A percentile compares a stretch with the other conserved stretches of the same genome.
Evolutionary conservation across 495 filamentous ascomycete species (phyloP).

Genomic region (Xylaria flabelliformis): DNA sequence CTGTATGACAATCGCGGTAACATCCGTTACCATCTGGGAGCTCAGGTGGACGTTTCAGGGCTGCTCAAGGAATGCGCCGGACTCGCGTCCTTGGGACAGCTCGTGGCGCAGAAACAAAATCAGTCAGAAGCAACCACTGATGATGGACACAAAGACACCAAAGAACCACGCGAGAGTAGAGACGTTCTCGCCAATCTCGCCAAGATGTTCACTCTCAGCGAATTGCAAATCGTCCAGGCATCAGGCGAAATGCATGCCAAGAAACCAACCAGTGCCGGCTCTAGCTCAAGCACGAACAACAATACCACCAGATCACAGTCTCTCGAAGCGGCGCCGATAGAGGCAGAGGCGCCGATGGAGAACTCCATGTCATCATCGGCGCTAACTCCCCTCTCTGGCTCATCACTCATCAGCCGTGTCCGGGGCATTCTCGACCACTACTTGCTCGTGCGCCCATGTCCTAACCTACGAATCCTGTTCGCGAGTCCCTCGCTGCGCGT

Average conservation of each 20-base stretch:
- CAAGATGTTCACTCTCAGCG: slow-evolving; percentile 63
- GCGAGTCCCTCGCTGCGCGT: slow-evolving; percentile 68
- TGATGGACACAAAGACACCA: slow-evolving; percentile 26
- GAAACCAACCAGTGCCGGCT: slow-evolving; percentile 41
- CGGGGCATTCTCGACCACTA: slow-evolving; percentile 62
- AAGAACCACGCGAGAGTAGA: slow-evolving; percentile 33
- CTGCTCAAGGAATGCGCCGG: slow-evolving; percentile 63
- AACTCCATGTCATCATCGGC: slow-evolving; percentile 25
- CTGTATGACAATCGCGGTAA: slow-evolving; percentile 65
- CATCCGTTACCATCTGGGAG: slow-evolving; percentile 66
- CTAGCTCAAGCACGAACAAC: slow-evolving; percentile 29
- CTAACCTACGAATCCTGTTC: slow-evolving; percentile 68
- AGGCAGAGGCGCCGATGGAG: slow-evolving; percentile 7
- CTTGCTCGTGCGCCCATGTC: slow-evolving; percentile 66
- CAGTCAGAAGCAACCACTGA: slow-evolving; percentile 35
- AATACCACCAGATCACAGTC: slow-evolving; percentile 46
- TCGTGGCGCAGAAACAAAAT: slow-evolving; percentile 38
- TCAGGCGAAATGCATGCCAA: slow-evolving; percentile 59
- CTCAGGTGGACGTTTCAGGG: slow-evolving; percentile 67
- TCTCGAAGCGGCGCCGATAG: slow-evolving; percentile 27
- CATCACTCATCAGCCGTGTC: slow-evolving; percentile 38
- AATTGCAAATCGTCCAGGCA: slow-evolving; percentile 63
- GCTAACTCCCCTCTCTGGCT: slow-evolving; percentile 13
- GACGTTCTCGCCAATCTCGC: slow-evolving; percentile 58
- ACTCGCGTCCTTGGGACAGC: slow-evolving; percentile 59